Evolutionary conservation across 495 filamentous ascomycete species (phyloP), one percentile per base, ranked within the genome.

Genomic region (Tuber aestivum): DNA sequence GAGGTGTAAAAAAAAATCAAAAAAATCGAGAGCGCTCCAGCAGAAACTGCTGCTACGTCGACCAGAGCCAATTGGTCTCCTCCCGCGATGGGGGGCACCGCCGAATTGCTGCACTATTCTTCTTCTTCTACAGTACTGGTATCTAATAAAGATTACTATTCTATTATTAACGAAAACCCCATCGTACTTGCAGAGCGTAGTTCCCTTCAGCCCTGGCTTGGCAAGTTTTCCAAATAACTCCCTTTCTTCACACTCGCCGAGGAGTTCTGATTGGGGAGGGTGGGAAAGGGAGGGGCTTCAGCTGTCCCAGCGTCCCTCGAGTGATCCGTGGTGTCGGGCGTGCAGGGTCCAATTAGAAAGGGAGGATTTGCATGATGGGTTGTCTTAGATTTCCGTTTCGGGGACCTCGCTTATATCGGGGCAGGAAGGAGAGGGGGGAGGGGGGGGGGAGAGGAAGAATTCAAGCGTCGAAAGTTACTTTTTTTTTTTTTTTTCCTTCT

Each of bases 301-400:
- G 56, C 56, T 20, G 56, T 65, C n/a, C n/a, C n/a, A n/a, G n/a
- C n/a, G n/a, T n/a, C 16, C 56, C 56, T 65, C 56, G 56, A 65
- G 56, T 65, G 56, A 65, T 65, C 56, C 56, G 56, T 65, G 56
- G 56, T 65, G 56, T 65, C 2, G n/a, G 56, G n/a, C 56, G 56
- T 32, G n/a, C 56, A 65, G 56, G 48, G 23, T 7, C 56, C 56
- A 65, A 65, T 65, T 32, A 35, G 56, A 65, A 2, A 3, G 27
- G 27, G 12, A 65, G 56, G 56, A 65, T 65, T 32, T 32, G 56
- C 56, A 32, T 3, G 27, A 3, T 32, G 14, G 27, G 10, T 32
- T 65, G 56, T 65, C 56, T 65, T 32, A 35, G 12, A 65, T 32
- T 32, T 65, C 56, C 27, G 14, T 32, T 65, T 65, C 27, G 12